These are phyloP conservation scores for Holtermanniella nyarrowii DNA, from an alignment of 768 basidiomycete species.

Conservation along the genomic window DNA sequence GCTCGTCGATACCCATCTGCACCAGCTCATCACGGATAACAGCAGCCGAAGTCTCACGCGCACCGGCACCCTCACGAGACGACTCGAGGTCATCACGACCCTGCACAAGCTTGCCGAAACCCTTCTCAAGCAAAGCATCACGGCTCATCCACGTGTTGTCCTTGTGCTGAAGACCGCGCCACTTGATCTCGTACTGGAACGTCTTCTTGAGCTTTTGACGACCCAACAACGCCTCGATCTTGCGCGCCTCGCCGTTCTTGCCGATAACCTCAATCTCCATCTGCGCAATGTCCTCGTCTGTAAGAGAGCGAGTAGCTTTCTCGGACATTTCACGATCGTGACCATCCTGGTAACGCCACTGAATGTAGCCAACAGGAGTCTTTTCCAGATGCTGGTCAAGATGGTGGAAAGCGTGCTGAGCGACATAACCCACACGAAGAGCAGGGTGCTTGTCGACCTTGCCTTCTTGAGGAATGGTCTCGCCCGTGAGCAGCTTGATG, in stretches of 20 bases:
- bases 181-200: constrained; percentile 71
- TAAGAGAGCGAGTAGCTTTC: constrained; percentile 80
- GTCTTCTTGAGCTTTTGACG: constrained; percentile 95
- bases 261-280: constrained; percentile 82
- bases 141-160: constrained; percentile 84
- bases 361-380: constrained; percentile 91
- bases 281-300: constrained; percentile 67
- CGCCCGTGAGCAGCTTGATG: constrained; percentile 88
- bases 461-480: constrained; percentile 82
- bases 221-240: constrained; percentile 79
- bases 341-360: constrained; percentile 98
- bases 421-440: constrained; percentile 89
- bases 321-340: constrained; percentile 90
- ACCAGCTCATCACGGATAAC: constrained; percentile 84
- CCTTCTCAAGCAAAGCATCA: constrained; percentile 72
- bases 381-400: constrained; percentile 76
- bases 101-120: constrained; percentile 77
- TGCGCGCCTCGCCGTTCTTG: constrained; percentile 78
- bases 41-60: constrained; percentile 69
- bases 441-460: constrained; percentile 88
- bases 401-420: constrained; percentile 96
- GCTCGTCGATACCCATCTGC: constrained; percentile 90
- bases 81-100: constrained; percentile 96
- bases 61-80: constrained; percentile 86
- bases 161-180: constrained; percentile 41